phyloP scores from a whole-genome alignment of 2,329 filamentous ascomycete species.

The Fusarium sp. region DNA sequence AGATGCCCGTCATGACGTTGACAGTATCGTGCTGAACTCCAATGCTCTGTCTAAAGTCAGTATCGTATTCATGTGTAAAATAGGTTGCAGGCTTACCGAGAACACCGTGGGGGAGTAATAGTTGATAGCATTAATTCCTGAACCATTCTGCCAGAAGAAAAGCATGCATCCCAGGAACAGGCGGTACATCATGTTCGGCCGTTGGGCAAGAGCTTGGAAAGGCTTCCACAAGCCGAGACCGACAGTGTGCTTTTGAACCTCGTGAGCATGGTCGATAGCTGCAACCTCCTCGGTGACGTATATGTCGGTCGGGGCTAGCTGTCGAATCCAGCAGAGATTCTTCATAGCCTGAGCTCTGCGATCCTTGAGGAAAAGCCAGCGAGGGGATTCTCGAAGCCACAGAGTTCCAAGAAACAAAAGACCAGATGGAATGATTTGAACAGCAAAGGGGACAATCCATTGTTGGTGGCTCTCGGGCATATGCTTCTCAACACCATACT shows the following conservation, averaged over 20 bases:
- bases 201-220: conserved; percentile 34
- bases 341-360: conserved; percentile 63
- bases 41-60: conserved; percentile 8
- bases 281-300: conserved; percentile 51
- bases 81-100: neutral
- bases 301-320: conserved; percentile 59
- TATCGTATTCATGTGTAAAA: accelerated
- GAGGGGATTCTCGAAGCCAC: conserved; percentile 67
- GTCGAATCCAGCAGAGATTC: conserved; percentile 68
- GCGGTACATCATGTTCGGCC: conserved; percentile 66
- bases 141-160: conserved; percentile 76
- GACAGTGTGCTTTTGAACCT: conserved; percentile 72
- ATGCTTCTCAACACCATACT: conserved; percentile 41
- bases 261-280: conserved; percentile 38
- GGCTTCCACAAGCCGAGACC: conserved; percentile 58
- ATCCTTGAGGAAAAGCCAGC: conserved; percentile 69
- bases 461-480: conserved; percentile 35
- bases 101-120: conserved; percentile 45
- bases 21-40: conserved; percentile 34
- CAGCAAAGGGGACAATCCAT: conserved; percentile 65
- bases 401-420: conserved; percentile 62
- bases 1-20: conserved; percentile 73
- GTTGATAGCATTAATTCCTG: conserved; percentile 56
- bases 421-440: conserved; percentile 68
- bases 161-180: conserved; percentile 73